A percentile compares a stretch with the other conserved stretches of the same genome.
phyloP scores from a whole-genome alignment of 2,329 filamentous ascomycete species.

The Cladosporium austrohemisphaericum region DNA sequence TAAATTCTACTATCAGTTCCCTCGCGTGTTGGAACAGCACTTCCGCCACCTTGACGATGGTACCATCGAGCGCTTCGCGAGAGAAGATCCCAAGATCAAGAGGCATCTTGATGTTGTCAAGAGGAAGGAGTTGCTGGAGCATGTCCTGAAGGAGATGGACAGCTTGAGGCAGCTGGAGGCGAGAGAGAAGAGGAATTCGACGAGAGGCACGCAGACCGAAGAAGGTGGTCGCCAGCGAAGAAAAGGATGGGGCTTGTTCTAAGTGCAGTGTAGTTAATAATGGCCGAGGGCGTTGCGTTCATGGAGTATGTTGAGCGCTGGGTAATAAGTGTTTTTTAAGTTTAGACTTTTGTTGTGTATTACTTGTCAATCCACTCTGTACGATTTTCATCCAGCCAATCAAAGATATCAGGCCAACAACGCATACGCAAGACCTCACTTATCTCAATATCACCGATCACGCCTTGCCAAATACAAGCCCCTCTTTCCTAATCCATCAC shows the following conservation, averaged over 20 bases:
- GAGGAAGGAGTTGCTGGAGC: slow-evolving; percentile 85
- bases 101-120: slow-evolving; percentile 87
- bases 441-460: no score
- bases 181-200: slow-evolving; percentile 56
- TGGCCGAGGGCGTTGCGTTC: not conserved
- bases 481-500: not conserved
- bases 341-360: not conserved
- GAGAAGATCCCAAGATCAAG: slow-evolving; percentile 86
- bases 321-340: not conserved
- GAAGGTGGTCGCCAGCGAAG: slow-evolving; percentile 25
- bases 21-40: slow-evolving; percentile 80
- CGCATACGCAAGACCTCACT: no score
- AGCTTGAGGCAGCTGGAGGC: slow-evolving; percentile 79
- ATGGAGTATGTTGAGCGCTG: not conserved
- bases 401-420: no score
- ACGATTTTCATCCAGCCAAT: no score
- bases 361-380: not conserved
- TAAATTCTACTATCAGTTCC: slow-evolving; percentile 97
- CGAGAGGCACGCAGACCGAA: slow-evolving; percentile 35
- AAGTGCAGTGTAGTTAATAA: slow-evolving; percentile 1
- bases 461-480: no score
- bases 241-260: slow-evolving; percentile 35
- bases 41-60: slow-evolving; percentile 67
- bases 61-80: slow-evolving; percentile 84
- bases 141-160: slow-evolving; percentile 95